A percentile compares a stretch with the other conserved stretches of the same genome.
Conservation (phyloP, 164 flowering plant genomes). For the Annona cherimola region DNA sequence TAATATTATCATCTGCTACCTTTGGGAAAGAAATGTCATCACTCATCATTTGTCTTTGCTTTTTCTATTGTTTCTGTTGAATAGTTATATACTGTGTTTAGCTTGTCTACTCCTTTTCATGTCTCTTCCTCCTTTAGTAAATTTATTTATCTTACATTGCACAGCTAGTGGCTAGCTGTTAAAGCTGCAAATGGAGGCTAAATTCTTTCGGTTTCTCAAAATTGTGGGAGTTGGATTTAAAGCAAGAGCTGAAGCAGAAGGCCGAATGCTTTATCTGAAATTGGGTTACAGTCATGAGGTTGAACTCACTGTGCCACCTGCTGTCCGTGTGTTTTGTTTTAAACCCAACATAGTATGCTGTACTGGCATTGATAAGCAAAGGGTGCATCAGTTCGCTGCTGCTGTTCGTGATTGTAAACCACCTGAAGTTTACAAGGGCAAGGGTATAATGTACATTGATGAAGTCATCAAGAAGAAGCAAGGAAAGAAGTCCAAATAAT, state of each 20-base stretch:
- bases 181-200: slow-evolving; percentile 52
- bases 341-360: slow-evolving; percentile 71
- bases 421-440: slow-evolving; percentile 87
- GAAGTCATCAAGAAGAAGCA: slow-evolving; percentile 81
- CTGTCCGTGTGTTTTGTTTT: slow-evolving; percentile 88
- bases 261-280: slow-evolving; percentile 69
- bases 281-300: slow-evolving; percentile 91
- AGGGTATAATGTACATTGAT: slow-evolving; percentile 81
- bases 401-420: slow-evolving; percentile 82
- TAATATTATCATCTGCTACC: too few relatives aligned
- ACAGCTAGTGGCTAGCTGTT: not conserved
- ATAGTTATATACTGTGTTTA: too few relatives aligned
- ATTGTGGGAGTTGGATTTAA: slow-evolving; percentile 91
- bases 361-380: slow-evolving; percentile 71
- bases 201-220: slow-evolving; percentile 80
- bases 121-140: too few relatives aligned
- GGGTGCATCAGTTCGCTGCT: slow-evolving; percentile 87
- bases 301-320: slow-evolving; percentile 85
- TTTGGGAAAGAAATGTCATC: too few relatives aligned
- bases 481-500: slow-evolving; percentile 41
- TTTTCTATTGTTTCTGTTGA: too few relatives aligned
- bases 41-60: too few relatives aligned
- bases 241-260: slow-evolving; percentile 87
- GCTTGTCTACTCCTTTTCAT: too few relatives aligned
- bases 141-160: too few relatives aligned